Base-by-base conservation (phyloP, 345 rosid species). In the Brassica rapa region DNA sequence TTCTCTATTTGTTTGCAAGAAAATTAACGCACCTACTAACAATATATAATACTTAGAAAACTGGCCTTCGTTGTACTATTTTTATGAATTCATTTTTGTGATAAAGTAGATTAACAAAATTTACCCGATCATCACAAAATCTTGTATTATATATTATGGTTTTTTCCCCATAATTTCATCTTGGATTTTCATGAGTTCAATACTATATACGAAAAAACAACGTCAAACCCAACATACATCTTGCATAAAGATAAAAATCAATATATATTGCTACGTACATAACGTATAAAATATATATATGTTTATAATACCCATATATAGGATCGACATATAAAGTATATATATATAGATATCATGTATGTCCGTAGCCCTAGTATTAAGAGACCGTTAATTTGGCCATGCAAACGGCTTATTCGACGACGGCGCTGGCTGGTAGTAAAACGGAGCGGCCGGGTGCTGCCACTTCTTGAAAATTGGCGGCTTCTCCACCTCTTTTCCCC, bases 381-480 rank as follows among this genome's bases (percentile, higher is more conserved):
- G 30, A 16, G 55, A 23, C 73, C 62, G n/a, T 63, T 74, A 74
- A 19, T 74, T 80, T 49, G 83, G 83, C 83, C 83, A 80, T 68
- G 87, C 85, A 63, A 91, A 87, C 4, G 89, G 79, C 32, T 87
- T 86, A 61, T 67, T 79, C 35, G 83, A 80, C 29, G 85, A 65
- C 3, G 81, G 59, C 21, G 86, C 67, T 69, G 90, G 66, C 62
- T 92, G 89, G 81, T 82, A 85, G 25, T 84, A 80, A 66, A 94
- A 87, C 32, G 98, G 94, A n/a, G 93, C 91, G 41, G 97, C 98
- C 39, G 98, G 97, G 29, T 94, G 96, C 74, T 92, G 96, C 98
- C 98, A 94, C 84, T 85, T 90, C 85, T 88, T 94, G 75, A 87
- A 88, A 24, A 85, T 87, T 61, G 82, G 61, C 66, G 81, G 83